Conservation (phyloP, 2,329 filamentous ascomycete species). For the Ceratocystis variospora region DNA sequence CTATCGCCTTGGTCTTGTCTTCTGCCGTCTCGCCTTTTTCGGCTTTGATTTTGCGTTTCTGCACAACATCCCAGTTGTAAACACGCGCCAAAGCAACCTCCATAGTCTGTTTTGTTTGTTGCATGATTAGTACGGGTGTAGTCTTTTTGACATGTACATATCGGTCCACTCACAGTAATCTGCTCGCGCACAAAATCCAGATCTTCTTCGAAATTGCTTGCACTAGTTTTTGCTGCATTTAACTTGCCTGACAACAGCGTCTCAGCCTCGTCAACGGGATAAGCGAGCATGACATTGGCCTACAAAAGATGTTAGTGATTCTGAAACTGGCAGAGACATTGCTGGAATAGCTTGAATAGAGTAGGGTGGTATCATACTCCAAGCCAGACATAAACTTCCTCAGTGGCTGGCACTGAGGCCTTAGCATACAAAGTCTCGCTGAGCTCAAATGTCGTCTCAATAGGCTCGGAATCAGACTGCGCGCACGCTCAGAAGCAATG, state of each 20-base stretch:
- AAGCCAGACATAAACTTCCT: conserved; percentile 96
- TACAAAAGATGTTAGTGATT: conserved; percentile 25
- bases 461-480: conserved; percentile 47
- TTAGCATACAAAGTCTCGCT: conserved; percentile 93
- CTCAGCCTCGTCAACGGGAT: conserved; percentile 79
- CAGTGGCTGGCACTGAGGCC: conserved; percentile 64
- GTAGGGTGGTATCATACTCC: conserved; percentile 42
- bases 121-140: background rate
- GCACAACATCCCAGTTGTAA: conserved; percentile 98
- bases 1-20: conserved; percentile 29
- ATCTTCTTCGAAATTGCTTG: conserved; percentile 89
- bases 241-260: conserved; percentile 64
- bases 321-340: background rate
- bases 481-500: background rate
- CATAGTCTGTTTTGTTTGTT: conserved; percentile 50
- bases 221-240: conserved; percentile 60
- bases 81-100: conserved; percentile 92
- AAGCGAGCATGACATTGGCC: conserved; percentile 96
- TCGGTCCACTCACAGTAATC: conserved; percentile 57
- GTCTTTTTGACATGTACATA: background rate
- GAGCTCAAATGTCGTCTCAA: conserved; percentile 89
- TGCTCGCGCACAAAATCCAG: conserved; percentile 90
- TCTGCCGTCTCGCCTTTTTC: conserved; percentile 40
- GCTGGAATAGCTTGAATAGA: background rate
- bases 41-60: conserved; percentile 79